Base-by-base conservation (phyloP, 2,329 filamentous ascomycete genomes). In the Cordyceps tenuipes region DNA sequence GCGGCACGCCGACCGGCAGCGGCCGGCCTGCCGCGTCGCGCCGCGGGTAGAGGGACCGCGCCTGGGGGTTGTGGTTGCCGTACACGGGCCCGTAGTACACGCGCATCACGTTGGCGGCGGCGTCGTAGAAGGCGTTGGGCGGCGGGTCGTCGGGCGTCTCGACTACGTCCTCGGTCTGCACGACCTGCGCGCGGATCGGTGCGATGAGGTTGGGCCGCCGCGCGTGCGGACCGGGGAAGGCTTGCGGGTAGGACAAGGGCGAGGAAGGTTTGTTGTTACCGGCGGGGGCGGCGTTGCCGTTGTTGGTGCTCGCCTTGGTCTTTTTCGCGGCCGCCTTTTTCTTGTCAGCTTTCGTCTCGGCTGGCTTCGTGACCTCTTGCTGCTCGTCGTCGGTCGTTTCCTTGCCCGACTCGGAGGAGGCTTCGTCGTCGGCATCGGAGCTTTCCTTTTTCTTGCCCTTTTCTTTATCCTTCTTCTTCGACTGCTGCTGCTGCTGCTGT, bases 41-140 rank as follows among this genome's bases (percentile, higher is more conserved):
- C 7, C 66, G 69, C 2, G 80, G 79, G 65, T 84, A 80, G n/a
- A 82, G 66, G 2, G 71, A 68, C n/a, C 29, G 26, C 36, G 34
- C 17, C 26, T 66, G 64, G 1, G 74, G 74, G 26, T 74, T 71
- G 26, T 78, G 76, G 63, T 81, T 81, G 5, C 82, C 81, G 65
- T 82, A 85, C 0, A 74, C 71, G 3, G 78, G 77, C 0, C 82
- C 82, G 63, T 85, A 79, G 63, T 85, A 85, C 29, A 85, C 77
- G 15, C 82, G 79, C 54, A 83, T 73, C 21, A 82, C 69, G 36
- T 81, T 78, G 63, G 77, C 75, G 50, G 75, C 72, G n/a, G 73
- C 67, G 64, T 86, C 82, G 65, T 79, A 80, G 66, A 82, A 86
- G 47, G 83, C 81, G 65, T 86, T 86, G 13, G 82, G 83, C 2